Percentiles rank a stretch among this genome's conserved stretches.
phyloP scores from a whole-genome alignment of 1,284 basidiomycete species.

The Pyrrhoderma noxium region DNA sequence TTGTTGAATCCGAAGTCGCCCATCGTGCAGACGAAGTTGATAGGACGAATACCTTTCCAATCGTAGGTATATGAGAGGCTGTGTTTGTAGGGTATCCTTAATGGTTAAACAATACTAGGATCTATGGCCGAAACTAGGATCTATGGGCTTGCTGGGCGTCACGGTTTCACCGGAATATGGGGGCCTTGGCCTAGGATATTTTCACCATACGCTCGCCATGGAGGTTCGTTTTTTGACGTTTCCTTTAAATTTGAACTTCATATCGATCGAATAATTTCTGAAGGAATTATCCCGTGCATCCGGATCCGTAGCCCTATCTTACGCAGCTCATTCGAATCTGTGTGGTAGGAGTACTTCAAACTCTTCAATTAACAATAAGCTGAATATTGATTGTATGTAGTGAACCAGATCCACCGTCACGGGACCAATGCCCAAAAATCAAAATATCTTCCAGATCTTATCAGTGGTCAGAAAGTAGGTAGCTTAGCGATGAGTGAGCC shows the following conservation, averaged over 20 bases:
- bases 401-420: slow-evolving; percentile 74
- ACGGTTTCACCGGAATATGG: slow-evolving; percentile 77
- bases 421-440: slow-evolving; percentile 81
- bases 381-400: slow-evolving; percentile 23
- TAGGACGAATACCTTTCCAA: slow-evolving; percentile 71
- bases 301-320: slow-evolving; percentile 86
- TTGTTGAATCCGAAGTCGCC: slow-evolving; percentile 74
- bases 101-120: slow-evolving; percentile 40
- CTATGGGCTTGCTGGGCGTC: slow-evolving; percentile 80
- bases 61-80: slow-evolving; percentile 37
- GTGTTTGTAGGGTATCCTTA: not conserved
- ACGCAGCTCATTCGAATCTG: slow-evolving; percentile 90
- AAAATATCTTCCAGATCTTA: slow-evolving; percentile 82
- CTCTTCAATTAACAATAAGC: slow-evolving; percentile 38
- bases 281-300: slow-evolving; percentile 80
- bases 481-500: slow-evolving; percentile 93
- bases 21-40: slow-evolving; percentile 82
- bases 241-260: not conserved
- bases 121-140: slow-evolving; percentile 83
- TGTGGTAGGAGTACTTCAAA: slow-evolving; percentile 40
- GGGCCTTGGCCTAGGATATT: slow-evolving; percentile 75
- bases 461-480: slow-evolving; percentile 80
- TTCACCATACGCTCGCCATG: slow-evolving; percentile 89
- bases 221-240: slow-evolving; percentile 35
- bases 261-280: not conserved